phyloP scores from a whole-genome alignment of 345 rosid species.

The Hevea brasiliensis region DNA sequence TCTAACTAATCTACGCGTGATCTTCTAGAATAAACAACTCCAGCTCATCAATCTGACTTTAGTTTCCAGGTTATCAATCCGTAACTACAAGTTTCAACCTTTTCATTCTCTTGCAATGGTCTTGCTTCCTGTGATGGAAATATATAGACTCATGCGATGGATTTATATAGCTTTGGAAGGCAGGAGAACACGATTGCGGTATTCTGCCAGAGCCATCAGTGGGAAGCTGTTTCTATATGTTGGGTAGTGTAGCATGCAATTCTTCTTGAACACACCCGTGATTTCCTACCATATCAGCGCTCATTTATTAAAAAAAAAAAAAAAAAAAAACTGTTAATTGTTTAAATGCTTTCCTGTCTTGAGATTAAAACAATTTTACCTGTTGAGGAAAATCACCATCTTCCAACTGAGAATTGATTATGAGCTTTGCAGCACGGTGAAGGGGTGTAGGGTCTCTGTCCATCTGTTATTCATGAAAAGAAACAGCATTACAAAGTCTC shows the following conservation, averaged over 20 bases:
- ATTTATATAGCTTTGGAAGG: slow-evolving; percentile 7
- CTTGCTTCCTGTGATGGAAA: too few relatives aligned
- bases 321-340: neutral
- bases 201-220: slow-evolving; percentile 69
- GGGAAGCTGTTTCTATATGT: slow-evolving; percentile 72
- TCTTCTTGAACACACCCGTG: slow-evolving; percentile 72
- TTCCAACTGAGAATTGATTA: slow-evolving; percentile 41
- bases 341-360: neutral
- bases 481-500: too few relatives aligned
- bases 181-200: slow-evolving; percentile 43
- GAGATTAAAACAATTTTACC: slow-evolving; percentile 16
- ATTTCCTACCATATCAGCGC: slow-evolving; percentile 44
- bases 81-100: too few relatives aligned
- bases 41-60: too few relatives aligned
- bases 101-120: too few relatives aligned
- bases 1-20: too few relatives aligned
- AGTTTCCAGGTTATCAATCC: too few relatives aligned
- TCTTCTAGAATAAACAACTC: too few relatives aligned
- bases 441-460: slow-evolving; percentile 42
- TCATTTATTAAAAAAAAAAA: neutral
- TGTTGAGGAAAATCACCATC: slow-evolving; percentile 52
- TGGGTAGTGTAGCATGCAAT: slow-evolving; percentile 77
- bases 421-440: slow-evolving; percentile 40
- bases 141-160: too few relatives aligned
- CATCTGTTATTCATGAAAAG: slow-evolving; percentile 9